These are phyloP conservation scores for Adansonia grandidieri DNA, from an alignment of 441 rosid genomes.

Conservation along the genomic window DNA sequence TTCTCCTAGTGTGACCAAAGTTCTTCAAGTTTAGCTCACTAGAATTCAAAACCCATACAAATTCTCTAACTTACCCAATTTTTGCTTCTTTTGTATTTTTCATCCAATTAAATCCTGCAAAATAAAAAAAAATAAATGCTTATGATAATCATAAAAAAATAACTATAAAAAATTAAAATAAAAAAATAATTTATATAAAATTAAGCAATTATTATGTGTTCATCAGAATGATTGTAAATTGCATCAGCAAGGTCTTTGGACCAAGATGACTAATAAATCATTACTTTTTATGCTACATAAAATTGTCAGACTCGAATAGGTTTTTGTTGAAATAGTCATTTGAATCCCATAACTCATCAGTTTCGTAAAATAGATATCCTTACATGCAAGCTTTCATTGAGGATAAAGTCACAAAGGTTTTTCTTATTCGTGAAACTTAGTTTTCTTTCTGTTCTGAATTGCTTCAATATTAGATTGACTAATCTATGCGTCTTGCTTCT, in stretches of 20 bases:
- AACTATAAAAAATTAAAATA: too few relatives aligned
- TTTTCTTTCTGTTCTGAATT: not conserved
- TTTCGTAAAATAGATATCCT: not conserved
- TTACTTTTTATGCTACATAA: not conserved
- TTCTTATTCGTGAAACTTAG: not conserved
- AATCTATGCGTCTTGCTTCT: constrained; percentile 23
- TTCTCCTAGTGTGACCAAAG: too few relatives aligned
- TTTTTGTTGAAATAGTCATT: not conserved
- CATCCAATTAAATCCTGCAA: too few relatives aligned
- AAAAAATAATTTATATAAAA: too few relatives aligned
- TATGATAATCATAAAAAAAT: too few relatives aligned
- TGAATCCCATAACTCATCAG: not conserved
- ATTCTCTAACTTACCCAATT: too few relatives aligned
- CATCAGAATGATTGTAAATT: not conserved
- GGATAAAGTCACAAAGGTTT: not conserved
- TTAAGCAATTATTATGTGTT: too few relatives aligned
- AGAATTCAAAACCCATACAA: too few relatives aligned
- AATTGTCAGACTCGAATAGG: not conserved
- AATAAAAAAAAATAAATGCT: too few relatives aligned
- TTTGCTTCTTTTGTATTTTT: too few relatives aligned
- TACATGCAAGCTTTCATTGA: not conserved
- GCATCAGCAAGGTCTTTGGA: constrained; percentile 5
- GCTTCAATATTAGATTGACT: constrained; percentile 11
- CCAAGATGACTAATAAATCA: not conserved
- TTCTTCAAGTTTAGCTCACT: too few relatives aligned